Evolutionary conservation across 106 monocot genomes (phyloP), one percentile per base, ranked within the genome.

Genomic region (Cymbidium sinense): DNA sequence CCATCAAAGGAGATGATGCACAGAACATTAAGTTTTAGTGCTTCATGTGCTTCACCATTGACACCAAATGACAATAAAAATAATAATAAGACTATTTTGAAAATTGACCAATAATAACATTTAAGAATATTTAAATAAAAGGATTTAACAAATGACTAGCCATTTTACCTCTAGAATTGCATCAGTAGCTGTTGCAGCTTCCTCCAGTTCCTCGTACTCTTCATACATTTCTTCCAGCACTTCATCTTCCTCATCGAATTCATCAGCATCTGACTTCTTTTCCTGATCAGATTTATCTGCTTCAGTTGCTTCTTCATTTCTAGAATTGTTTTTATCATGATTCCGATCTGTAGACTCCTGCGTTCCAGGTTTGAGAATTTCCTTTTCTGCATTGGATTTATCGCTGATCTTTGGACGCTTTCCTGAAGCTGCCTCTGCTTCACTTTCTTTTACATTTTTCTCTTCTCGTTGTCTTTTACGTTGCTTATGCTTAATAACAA

Each of bases 401-500:
- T 85, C 80, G 74, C 2, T 64, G 33, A 82, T 76, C 84, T 90
- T 96, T 27, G 47, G 39, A 34, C 86, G 88, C 82, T 96, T 96
- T 64, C 15, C 17, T 43, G 81, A 78, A 1, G 79, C 64, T 17
- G 61, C 65, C 21, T 75, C 81, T 11, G 88, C 86, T 1, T 72
- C 84, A 47, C 54, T 83, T 75, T 77, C 85, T 44, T 86, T 80
- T 23, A 88, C 77, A 54, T 73, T 25, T 2, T 89, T 84, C 33
- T 88, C 90, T 34, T 87, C 88, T 64, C 90, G 84, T 33, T 88
- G 82, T 78, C 95, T 87, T 77, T 99, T 99, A 19, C 82, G 83
- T 77, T 90, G 82, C 62, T 84, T 90, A 44, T 77, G 87, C 76
- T 82, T 87, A 12, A 79, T 55, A 41, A 95, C 64, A 82, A 81